Evolutionary conservation across 768 basidiomycete genomes (phyloP).

Genomic region (Termitomyces sp.): DNA sequence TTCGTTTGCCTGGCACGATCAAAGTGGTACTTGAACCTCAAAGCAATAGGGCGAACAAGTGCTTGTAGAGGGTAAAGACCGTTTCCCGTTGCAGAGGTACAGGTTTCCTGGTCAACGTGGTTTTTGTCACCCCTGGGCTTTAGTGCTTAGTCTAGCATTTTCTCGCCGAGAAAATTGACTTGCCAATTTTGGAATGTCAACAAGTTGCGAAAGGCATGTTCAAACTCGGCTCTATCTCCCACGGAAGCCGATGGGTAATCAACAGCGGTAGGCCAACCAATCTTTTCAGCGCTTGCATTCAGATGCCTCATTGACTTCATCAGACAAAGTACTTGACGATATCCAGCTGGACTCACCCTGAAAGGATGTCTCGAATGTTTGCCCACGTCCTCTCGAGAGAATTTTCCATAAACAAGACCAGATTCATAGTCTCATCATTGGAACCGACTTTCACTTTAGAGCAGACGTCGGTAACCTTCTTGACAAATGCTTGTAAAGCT

Average conservation of each 20-base stretch:
- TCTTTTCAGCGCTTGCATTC: constrained; percentile 55
- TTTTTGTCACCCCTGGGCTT: constrained; percentile 46
- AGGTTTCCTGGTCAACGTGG: constrained; percentile 9
- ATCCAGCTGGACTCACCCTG: constrained; percentile 39
- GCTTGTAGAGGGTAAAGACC: constrained; percentile 82
- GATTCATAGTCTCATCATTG: constrained; percentile 46
- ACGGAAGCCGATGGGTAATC: constrained; percentile 50
- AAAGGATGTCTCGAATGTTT: constrained; percentile 63
- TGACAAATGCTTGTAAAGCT: constrained; percentile 56
- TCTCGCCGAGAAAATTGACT: constrained; percentile 22
- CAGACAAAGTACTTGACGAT: neutral
- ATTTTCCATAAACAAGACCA: constrained; percentile 56
- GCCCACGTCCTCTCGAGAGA: constrained; percentile 73
- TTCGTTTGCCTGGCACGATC: constrained; percentile 86
- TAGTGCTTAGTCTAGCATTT: neutral
- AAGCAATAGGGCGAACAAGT: constrained; percentile 73
- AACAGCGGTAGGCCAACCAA: constrained; percentile 83
- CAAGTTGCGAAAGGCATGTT: constrained; percentile 71
- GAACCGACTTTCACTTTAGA: constrained; percentile 38
- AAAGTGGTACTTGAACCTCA: constrained; percentile 95
- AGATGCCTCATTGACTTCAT: constrained; percentile 43
- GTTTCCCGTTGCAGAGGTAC: constrained; percentile 31
- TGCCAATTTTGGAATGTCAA: constrained; percentile 76
- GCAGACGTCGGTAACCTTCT: constrained; percentile 40
- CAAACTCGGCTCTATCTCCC: constrained; percentile 60